Evolutionary conservation across 2,329 filamentous ascomycete genomes (phyloP).

Genomic region (Hymenoscyphus repandus): DNA sequence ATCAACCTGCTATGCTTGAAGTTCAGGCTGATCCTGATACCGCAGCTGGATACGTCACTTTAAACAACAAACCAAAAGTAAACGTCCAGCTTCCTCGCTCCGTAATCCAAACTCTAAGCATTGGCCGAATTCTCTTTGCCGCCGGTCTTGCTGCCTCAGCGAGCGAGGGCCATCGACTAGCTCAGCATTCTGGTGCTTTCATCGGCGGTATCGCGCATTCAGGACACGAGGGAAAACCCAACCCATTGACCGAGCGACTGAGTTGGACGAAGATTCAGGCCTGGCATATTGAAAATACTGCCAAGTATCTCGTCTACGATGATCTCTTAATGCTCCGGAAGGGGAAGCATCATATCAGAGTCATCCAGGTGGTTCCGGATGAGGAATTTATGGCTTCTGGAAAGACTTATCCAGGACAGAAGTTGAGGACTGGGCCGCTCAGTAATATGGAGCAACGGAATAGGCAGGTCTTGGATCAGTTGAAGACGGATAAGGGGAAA

Average conservation of each 20-base stretch:
- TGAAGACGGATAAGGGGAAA: not conserved
- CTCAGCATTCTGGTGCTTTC: conserved; percentile 51
- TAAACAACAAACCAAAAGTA: conserved; percentile 45
- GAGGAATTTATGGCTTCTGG: conserved; percentile 32
- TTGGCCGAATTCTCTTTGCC: conserved; percentile 54
- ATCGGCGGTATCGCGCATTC: conserved; percentile 46
- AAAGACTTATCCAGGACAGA: conserved; percentile 7
- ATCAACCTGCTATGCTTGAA: not conserved
- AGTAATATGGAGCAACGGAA: conserved; percentile 7
- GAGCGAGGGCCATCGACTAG: conserved; percentile 54
- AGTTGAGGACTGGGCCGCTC: not conserved
- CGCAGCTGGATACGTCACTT: conserved; percentile 16
- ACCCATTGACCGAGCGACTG: conserved; percentile 46
- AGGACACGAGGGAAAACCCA: conserved; percentile 34
- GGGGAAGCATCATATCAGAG: conserved; percentile 58
- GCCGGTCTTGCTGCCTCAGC: conserved; percentile 52
- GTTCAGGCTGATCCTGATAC: conserved; percentile 1
- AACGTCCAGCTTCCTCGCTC: conserved; percentile 56
- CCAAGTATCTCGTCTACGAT: conserved; percentile 55
- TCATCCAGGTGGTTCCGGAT: conserved; percentile 55
- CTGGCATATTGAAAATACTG: conserved; percentile 52
- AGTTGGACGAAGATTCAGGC: conserved; percentile 57
- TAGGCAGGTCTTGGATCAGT: conserved; percentile 3
- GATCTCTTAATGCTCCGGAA: conserved; percentile 55
- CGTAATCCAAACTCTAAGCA: conserved; percentile 48